Evolutionary conservation across 1,284 basidiomycete genomes (phyloP).

Genomic region (Dichomitus squalens): DNA sequence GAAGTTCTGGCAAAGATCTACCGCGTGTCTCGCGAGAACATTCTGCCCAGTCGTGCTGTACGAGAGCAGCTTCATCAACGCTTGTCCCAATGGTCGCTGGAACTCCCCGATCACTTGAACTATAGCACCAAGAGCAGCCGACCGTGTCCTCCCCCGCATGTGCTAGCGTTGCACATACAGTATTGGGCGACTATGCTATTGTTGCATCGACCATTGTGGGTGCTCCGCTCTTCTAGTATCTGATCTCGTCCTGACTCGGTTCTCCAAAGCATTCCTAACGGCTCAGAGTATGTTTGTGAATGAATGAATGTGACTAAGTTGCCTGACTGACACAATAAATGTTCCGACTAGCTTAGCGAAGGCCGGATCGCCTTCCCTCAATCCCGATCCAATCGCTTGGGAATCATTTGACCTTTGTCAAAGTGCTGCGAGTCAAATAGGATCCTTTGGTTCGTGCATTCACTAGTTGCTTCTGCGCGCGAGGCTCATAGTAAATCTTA

Average conservation of each 20-base stretch:
- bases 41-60: slow-evolving; percentile 46
- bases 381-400: slow-evolving; percentile 30
- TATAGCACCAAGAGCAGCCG: slow-evolving; percentile 57
- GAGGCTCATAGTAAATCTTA: slow-evolving; percentile 30
- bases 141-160: slow-evolving; percentile 59
- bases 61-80: slow-evolving; percentile 61
- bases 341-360: slow-evolving; percentile 4
- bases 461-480: too few relatives aligned
- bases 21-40: slow-evolving; percentile 59
- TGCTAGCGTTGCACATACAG: slow-evolving; percentile 74
- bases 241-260: not conserved
- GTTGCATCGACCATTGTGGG: slow-evolving; percentile 82
- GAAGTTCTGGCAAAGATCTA: slow-evolving; percentile 74
- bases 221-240: slow-evolving; percentile 16
- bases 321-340: too few relatives aligned
- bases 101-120: slow-evolving; percentile 66
- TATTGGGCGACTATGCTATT: slow-evolving; percentile 83
- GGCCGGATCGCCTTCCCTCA: slow-evolving; percentile 13
- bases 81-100: slow-evolving; percentile 77
- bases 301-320: slow-evolving; percentile 43
- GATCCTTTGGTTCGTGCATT: slow-evolving; percentile 56
- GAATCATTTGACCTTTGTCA: slow-evolving; percentile 81
- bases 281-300: slow-evolving; percentile 51
- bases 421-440: slow-evolving; percentile 74
- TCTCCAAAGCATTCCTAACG: slow-evolving; percentile 62